Base-by-base conservation (phyloP, 1,139 yeast genomes). In the Candida sp. region DNA sequence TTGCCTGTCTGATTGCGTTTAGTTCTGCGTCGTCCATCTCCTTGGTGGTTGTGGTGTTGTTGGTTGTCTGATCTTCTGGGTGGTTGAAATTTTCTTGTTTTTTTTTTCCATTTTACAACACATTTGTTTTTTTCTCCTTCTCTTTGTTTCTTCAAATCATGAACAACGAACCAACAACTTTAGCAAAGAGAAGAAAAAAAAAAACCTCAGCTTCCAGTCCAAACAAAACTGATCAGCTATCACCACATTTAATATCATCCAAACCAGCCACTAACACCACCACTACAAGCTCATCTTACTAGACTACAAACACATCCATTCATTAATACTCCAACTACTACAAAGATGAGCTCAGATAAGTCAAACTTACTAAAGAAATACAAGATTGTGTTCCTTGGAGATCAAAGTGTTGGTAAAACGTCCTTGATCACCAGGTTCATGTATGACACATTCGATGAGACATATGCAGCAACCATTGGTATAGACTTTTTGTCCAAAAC, bases 401-500 rank as follows among this genome's bases (percentile, higher is more conserved):
- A 93, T 67, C 98, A 93, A 69, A 93, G 97, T 61, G 94, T 94
- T 46, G 99, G 99, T 40, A 94, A 94, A 69, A 94, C 99, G 7
- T 93, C 98, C 6, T 80, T 94, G 54, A 90, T 94, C 61, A 92
- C 99, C 22, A 78, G 99, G 57, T 94, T 94, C 73, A 94, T 94
- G 98, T 93, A 94, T 68, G 98, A 94, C 66, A 90, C 97, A n/a
- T 94, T 94, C 67, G 98, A 94, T 68, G 96, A 96, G 46, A 96
- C 94, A 66, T 90, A 89, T 67, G 90, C 90, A 1, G 98, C 99
- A 34, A 94, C 99, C 2, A 92, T 94, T 50, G 99, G 99, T 26
- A 94, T 94, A 56, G 99, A 94, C 68, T 94, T 94, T 67, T 80
- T 94, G 60, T 90, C 96, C 48, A 94, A 93, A 58, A 73, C 86